A percentile compares a stretch with the other conserved stretches of the same genome.
Evolutionary conservation across 1,284 basidiomycete species (phyloP).

Genomic region (Xerocomus minutiporus): DNA sequence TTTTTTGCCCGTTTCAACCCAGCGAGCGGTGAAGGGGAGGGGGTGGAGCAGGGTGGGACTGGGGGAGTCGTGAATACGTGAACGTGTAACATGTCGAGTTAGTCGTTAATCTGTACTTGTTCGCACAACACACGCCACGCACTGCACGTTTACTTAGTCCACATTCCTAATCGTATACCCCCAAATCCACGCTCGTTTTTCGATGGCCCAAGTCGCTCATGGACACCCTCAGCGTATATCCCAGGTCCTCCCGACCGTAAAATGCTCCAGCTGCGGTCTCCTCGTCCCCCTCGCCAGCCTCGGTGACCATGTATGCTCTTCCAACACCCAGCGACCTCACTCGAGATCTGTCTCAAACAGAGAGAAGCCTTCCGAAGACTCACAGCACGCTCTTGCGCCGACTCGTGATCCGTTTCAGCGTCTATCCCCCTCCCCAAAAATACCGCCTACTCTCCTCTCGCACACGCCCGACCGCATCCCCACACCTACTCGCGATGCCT

Average conservation of each 20-base stretch:
- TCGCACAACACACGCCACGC: not conserved
- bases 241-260: constrained; percentile 76
- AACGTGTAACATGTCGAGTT: not conserved
- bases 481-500: constrained; percentile 15
- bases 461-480: constrained; percentile 17
- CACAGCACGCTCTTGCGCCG: constrained; percentile 8
- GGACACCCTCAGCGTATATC: constrained; percentile 47
- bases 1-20: constrained; percentile 53
- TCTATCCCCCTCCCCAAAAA: constrained; percentile 8
- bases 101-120: not conserved
- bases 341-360: constrained; percentile 18
- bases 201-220: constrained; percentile 43
- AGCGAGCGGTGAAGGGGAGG: constrained; percentile 9
- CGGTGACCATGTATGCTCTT: constrained; percentile 65
- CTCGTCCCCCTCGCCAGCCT: constrained; percentile 68
- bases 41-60: not conserved
- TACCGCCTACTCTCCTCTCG: not conserved
- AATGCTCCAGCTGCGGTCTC: constrained; percentile 71
- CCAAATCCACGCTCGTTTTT: constrained; percentile 13
- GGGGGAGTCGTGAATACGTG: not conserved
- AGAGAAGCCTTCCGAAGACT: constrained; percentile 8
- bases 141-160: constrained; percentile 6
- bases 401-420: constrained; percentile 30
- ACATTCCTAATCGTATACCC: constrained; percentile 25
- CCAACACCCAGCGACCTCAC: constrained; percentile 35